Conservation (phyloP, 139 green algal genomes). For the Chlamydomonas sp. region DNA sequence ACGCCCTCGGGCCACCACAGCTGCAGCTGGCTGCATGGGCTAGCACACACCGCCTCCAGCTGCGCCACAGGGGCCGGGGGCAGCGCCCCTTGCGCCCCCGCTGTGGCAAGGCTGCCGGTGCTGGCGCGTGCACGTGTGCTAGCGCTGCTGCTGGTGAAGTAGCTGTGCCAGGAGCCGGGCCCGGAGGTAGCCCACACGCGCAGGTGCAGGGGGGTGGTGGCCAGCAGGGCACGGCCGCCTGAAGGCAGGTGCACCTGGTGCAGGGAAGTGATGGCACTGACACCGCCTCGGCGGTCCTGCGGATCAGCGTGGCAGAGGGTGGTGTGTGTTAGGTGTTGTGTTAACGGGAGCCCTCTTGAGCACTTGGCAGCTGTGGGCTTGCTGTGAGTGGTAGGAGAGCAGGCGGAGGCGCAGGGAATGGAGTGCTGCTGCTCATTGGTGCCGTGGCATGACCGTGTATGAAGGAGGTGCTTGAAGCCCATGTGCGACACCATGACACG, state of each 20-base stretch:
- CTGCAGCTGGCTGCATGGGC: conserved; percentile 53
- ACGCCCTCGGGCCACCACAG: conserved; percentile 31
- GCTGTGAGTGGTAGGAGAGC: background rate
- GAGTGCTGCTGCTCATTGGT: no score
- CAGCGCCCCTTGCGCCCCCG: background rate
- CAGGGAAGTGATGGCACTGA: conserved; percentile 17
- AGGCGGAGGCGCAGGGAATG: background rate
- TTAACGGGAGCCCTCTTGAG: no score
- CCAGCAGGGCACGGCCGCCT: conserved; percentile 62
- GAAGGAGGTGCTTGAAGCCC: no score
- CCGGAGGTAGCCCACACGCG: conserved; percentile 47
- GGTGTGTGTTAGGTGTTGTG: background rate
- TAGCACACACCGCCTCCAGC: conserved; percentile 50
- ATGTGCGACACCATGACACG: no score
- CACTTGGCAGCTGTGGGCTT: no score
- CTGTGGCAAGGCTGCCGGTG: background rate
- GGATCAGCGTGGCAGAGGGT: conserved; percentile 24
- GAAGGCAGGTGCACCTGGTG: conserved; percentile 1
- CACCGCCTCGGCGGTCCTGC: conserved; percentile 1
- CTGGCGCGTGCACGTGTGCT: no score
- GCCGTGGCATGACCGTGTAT: no score
- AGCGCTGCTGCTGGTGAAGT: background rate
- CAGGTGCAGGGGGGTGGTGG: conserved; percentile 65
- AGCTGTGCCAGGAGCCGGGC: background rate
- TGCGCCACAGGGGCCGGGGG: background rate